phyloP scores from a whole-genome alignment of 2,329 filamentous ascomycete genomes.

The Colletotrichum musicola region DNA sequence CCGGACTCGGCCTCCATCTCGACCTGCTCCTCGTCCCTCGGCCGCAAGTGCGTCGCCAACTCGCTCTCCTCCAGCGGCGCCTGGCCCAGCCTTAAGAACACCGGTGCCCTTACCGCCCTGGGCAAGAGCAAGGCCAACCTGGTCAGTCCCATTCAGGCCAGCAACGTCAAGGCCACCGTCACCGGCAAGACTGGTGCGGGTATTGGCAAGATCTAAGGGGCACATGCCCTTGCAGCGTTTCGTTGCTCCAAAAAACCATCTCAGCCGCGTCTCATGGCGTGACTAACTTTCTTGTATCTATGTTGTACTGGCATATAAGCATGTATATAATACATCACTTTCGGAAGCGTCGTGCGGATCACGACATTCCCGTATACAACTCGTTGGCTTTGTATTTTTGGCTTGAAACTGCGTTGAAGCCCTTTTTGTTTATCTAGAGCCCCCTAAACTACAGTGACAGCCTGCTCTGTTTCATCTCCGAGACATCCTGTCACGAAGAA shows the following conservation, averaged over 20 bases:
- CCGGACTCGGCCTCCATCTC: conserved; percentile 38
- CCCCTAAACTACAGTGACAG: no score
- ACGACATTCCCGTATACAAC: no score
- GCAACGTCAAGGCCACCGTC: conserved; percentile 11
- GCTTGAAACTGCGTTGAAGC: no score
- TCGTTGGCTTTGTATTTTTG: no score
- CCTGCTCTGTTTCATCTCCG: no score
- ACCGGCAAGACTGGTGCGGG: neutral
- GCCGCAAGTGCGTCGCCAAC: conserved; percentile 47
- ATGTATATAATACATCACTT: no score
- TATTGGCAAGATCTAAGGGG: conserved; percentile 11
- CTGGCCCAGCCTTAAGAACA: conserved; percentile 31
- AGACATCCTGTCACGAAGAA: no score
- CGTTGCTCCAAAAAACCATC: neutral
- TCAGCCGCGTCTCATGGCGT: neutral
- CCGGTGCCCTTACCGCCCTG: conserved; percentile 23
- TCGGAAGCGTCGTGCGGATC: no score
- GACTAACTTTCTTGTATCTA: no score
- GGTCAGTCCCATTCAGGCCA: conserved; percentile 4
- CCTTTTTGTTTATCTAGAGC: no score
- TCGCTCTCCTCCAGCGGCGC: conserved; percentile 46
- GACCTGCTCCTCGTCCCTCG: conserved; percentile 42
- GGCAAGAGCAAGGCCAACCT: conserved; percentile 39
- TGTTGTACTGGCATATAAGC: no score
- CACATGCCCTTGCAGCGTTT: neutral